Conservation (phyloP, 306 rosid genomes). For the Malus domestica region DNA sequence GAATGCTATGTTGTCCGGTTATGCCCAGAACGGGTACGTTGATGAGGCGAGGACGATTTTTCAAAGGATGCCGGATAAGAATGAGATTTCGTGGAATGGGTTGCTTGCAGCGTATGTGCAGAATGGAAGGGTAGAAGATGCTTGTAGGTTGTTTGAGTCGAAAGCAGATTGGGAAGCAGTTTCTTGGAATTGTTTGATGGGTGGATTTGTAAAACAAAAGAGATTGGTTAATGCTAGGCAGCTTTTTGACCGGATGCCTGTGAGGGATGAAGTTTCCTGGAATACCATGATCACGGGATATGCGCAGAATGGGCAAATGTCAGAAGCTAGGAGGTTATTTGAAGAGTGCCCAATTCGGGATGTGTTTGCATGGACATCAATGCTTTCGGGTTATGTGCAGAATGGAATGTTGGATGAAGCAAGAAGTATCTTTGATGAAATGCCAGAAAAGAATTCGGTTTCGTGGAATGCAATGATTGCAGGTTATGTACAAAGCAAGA, state of each 20-base stretch:
- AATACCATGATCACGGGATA: slow-evolving; percentile 77
- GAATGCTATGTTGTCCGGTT: slow-evolving; percentile 78
- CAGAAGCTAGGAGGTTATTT: slow-evolving; percentile 58
- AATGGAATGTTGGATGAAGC: slow-evolving; percentile 76
- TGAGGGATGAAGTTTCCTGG: slow-evolving; percentile 65
- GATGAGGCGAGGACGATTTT: slow-evolving; percentile 62
- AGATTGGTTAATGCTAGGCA: slow-evolving; percentile 45
- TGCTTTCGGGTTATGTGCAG: slow-evolving; percentile 79
- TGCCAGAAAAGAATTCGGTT: slow-evolving; percentile 60
- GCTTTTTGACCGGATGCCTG: slow-evolving; percentile 58
- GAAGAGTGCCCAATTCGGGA: slow-evolving; percentile 48
- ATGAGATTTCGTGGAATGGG: slow-evolving; percentile 75
- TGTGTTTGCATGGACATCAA: slow-evolving; percentile 72
- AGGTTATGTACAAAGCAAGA: slow-evolving; percentile 60
- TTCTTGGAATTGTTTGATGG: slow-evolving; percentile 87
- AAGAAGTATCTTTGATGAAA: slow-evolving; percentile 34
- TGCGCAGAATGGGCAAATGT: slow-evolving; percentile 56
- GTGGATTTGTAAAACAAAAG: slow-evolving; percentile 52
- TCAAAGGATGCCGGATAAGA: slow-evolving; percentile 44
- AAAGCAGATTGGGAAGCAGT: slow-evolving; percentile 60
- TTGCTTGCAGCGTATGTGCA: slow-evolving; percentile 65
- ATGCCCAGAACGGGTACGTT: slow-evolving; percentile 66
- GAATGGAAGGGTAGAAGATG: slow-evolving; percentile 63
- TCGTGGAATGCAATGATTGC: slow-evolving; percentile 77
- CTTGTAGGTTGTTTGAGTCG: slow-evolving; percentile 44